These are phyloP conservation scores for Barbarea vulgaris DNA, from an alignment of 345 rosid species.

Conservation along the genomic window DNA sequence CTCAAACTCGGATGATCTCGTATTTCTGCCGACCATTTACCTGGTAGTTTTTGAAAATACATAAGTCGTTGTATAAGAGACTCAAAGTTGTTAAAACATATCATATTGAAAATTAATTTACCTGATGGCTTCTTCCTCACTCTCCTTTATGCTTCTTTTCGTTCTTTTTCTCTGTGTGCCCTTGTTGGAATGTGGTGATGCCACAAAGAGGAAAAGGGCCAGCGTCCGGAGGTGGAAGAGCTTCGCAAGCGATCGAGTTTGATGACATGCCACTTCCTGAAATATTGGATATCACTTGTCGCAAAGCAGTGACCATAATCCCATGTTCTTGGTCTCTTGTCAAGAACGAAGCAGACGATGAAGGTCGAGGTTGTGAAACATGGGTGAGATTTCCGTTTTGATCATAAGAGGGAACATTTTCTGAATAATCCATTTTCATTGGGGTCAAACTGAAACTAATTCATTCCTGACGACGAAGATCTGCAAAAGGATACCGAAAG, in stretches of 20 bases:
- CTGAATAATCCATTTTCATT: background rate
- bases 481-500: background rate
- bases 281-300: constrained; percentile 14
- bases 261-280: background rate
- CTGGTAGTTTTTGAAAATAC: background rate
- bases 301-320: constrained; percentile 18
- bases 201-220: constrained; percentile 31
- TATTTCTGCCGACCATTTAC: constrained; percentile 31
- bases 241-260: background rate
- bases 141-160: constrained; percentile 30
- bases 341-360: background rate
- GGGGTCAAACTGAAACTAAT: background rate
- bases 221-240: background rate
- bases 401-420: background rate
- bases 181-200: constrained; percentile 2
- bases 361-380: constrained; percentile 1
- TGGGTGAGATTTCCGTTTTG: background rate
- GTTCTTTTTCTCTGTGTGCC: background rate
- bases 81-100: background rate
- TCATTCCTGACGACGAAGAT: background rate
- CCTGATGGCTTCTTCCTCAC: constrained; percentile 34
- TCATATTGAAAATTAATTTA: background rate
- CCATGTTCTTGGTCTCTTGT: constrained; percentile 26
- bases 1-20: constrained; percentile 20
- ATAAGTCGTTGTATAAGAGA: background rate